Percentiles rank a stretch among this genome's conserved stretches.
Evolutionary conservation across 2,329 filamentous ascomycete species (phyloP).

Genomic region (Helotiales sp.): DNA sequence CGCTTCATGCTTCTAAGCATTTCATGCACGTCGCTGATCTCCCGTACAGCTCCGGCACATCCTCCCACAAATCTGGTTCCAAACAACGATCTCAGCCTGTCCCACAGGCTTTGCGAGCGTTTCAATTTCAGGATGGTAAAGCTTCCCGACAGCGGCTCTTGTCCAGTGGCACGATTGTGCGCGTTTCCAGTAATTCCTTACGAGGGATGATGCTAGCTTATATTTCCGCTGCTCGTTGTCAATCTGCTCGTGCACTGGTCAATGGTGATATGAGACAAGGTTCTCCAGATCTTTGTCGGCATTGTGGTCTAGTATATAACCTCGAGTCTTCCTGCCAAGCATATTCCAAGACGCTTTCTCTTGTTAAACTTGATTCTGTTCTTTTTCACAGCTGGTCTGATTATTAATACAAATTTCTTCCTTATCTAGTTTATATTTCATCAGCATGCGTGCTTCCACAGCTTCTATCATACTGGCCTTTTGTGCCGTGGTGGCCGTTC

Average conservation of each 20-base stretch:
- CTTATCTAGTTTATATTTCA: slow-evolving; percentile 4
- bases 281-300: slow-evolving; percentile 4
- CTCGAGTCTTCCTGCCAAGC: not conserved
- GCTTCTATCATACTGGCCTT: slow-evolving; percentile 28
- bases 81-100: slow-evolving; percentile 10
- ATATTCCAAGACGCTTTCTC: not conserved
- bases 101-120: slow-evolving; percentile 1
- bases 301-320: slow-evolving; percentile 3
- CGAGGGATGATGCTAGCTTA: not conserved
- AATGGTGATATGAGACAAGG: slow-evolving; percentile 1
- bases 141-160: not conserved
- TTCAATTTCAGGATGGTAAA: slow-evolving; percentile 1
- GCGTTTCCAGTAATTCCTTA: not conserved
- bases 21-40: slow-evolving; percentile 11
- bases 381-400: slow-evolving; percentile 20
- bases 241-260: not conserved
- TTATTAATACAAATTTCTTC: not conserved
- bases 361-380: slow-evolving; percentile 1
- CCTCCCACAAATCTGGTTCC: slow-evolving; percentile 11
- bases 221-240: not conserved
- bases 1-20: slow-evolving; percentile 11
- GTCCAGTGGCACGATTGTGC: not conserved
- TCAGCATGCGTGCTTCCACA: slow-evolving; percentile 29
- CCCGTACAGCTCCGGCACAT: not conserved
- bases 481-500: slow-evolving; percentile 26